Conservation (phyloP, 176 grass and related monocot species). For the Stipa capillata region DNA sequence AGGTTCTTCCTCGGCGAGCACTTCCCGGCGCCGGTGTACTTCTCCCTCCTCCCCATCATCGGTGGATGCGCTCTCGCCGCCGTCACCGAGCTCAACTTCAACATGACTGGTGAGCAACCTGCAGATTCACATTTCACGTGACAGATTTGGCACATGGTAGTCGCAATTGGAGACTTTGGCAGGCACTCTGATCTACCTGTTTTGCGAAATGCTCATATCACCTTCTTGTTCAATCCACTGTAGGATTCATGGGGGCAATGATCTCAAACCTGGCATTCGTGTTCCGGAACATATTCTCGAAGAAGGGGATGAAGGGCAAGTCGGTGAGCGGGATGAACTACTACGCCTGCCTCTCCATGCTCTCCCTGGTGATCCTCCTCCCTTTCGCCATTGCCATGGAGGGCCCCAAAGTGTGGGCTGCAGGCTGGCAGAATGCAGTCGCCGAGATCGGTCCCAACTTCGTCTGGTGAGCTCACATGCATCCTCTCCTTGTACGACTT, state of each 20-base stretch:
- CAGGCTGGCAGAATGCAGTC: conserved; percentile 74
- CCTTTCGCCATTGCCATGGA: conserved; percentile 88
- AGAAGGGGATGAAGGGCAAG: conserved; percentile 96
- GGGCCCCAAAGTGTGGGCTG: conserved; percentile 89
- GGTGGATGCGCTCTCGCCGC: conserved; percentile 84
- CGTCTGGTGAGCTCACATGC: conserved; percentile 60
- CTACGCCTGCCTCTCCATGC: conserved; percentile 93
- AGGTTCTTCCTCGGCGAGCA: conserved; percentile 65
- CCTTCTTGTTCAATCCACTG: not conserved
- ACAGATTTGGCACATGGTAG: not conserved
- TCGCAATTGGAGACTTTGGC: not conserved
- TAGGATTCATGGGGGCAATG: conserved; percentile 98
- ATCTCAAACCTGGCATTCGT: conserved; percentile 94
- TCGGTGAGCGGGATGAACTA: conserved; percentile 97
- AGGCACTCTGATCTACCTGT: not conserved
- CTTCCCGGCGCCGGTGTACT: conserved; percentile 67
- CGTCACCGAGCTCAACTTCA: conserved; percentile 90
- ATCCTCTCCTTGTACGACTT: conserved; percentile 11
- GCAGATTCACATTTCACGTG: not conserved
- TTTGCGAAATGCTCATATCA: not conserved
- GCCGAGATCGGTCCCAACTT: conserved; percentile 84
- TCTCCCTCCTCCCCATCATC: conserved; percentile 87
- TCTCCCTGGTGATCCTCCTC: conserved; percentile 79
- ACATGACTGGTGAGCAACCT: conserved; percentile 65
- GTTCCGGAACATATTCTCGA: conserved; percentile 90